Evolutionary conservation across 208 protist species (phyloP), one percentile per base, ranked within the genome.

Genomic region (Leishmania amazonensis): DNA sequence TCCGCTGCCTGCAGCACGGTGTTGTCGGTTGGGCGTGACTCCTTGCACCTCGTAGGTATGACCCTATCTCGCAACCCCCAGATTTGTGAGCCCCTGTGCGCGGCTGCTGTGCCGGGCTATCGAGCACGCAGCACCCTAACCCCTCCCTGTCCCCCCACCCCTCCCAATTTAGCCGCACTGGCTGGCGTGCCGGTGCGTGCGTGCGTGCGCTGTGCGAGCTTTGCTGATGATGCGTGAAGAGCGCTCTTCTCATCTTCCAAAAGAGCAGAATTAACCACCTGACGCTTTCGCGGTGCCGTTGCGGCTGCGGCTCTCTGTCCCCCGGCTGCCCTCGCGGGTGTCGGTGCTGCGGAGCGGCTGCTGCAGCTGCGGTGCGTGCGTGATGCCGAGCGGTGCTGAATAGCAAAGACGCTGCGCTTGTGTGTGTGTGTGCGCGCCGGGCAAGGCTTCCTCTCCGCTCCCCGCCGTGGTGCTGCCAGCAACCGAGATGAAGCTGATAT

Each of bases 401-500:
- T 49, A 24, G 81, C 75, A 40, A 76, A 68, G 24, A 40, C 62
- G 0, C 62, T 68, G 35, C 24, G 31, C n/a, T 42, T 13, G 62
- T 68, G 62, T 31, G 62, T 42, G 62, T 24, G 62, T 42, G 31
- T 68, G 62, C 42, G 6, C 31, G 35, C 13, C 31, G 31, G 24
- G 62, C 62, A 68, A 11, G 24, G 31, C 57, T n/a, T 31, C 57
- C 15, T 45, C 68, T 15, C 68, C 72, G 45, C 42, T 2, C 42
- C 40, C 68, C 40, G 40, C 1, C 40, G 31, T 57, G 76, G 35
- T 65, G 71, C 62, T 31, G 76, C 76, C 28, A 58, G 60, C 57
- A 31, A 67, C 73, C 35, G 81, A 89, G 90, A 93, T 91, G 90
- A 93, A 88, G 75, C 81, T 91, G 90, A 93, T 91, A 93, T 93